A percentile compares a stretch with the other conserved stretches of the same genome.
These are phyloP conservation scores for Kwoniella sp. DNA, from an alignment of 768 basidiomycete species.

Conservation along the genomic window DNA sequence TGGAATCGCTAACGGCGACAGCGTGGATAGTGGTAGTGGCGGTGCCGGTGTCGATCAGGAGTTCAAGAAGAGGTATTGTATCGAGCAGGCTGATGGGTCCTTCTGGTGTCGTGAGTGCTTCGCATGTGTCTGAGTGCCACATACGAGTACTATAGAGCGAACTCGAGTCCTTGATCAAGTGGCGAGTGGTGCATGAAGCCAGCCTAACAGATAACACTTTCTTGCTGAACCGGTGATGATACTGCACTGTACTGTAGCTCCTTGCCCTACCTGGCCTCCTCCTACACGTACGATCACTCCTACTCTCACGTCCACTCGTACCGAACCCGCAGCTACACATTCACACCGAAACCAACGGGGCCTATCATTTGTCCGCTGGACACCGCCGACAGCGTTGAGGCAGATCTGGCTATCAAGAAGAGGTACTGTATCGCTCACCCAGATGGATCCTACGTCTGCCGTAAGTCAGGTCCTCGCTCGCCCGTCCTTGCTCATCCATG, in stretches of 20 bases:
- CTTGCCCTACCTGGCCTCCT: neutral
- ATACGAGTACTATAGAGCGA: no score
- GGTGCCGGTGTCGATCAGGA: neutral
- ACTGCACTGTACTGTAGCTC: neutral
- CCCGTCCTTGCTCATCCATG: no score
- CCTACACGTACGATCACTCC: neutral
- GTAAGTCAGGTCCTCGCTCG: neutral
- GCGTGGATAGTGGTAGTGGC: neutral
- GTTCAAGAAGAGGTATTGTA: neutral
- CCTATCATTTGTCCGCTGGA: constrained; percentile 5
- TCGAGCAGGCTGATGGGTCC: neutral
- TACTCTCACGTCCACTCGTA: neutral
- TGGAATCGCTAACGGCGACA: neutral
- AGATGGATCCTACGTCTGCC: neutral
- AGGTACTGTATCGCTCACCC: constrained; percentile 4
- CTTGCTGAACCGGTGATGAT: no score
- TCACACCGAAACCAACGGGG: neutral
- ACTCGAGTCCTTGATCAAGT: no score
- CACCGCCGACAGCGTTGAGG: neutral
- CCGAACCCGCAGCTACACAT: neutral
- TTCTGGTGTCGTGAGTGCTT: constrained; percentile 1
- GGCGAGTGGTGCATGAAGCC: no score
- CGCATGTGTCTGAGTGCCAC: no score
- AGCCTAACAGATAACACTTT: no score
- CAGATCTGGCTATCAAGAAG: neutral